phyloP scores from a whole-genome alignment of 179 eudicot genomes.

The Heliamphora pulchella region DNA sequence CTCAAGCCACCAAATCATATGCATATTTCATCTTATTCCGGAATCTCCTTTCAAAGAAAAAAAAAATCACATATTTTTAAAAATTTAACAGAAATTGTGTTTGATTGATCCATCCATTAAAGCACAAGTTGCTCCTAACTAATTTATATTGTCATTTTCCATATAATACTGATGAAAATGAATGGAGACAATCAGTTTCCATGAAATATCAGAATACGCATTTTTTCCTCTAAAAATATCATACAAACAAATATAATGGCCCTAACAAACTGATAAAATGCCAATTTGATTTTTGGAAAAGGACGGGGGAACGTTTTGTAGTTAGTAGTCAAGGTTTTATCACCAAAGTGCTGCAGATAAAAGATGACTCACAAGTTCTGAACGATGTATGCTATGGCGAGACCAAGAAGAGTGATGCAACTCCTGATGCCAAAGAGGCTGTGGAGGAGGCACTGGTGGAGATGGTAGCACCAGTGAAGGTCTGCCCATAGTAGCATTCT shows the following conservation, averaged over 20 bases:
- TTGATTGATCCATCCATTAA: background rate
- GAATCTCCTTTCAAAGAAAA: background rate
- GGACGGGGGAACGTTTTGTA: background rate
- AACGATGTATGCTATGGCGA: conserved; percentile 77
- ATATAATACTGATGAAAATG: background rate
- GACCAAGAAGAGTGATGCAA: conserved; percentile 78
- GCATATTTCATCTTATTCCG: conserved; percentile 1
- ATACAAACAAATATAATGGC: background rate
- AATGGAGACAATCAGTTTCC: background rate
- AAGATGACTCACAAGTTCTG: conserved; percentile 60
- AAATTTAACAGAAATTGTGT: background rate
- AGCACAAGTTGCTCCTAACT: background rate
- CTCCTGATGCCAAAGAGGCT: conserved; percentile 83
- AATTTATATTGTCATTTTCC: background rate
- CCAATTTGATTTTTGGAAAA: background rate
- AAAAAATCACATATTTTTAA: too few relatives aligned
- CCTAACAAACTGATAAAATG: background rate
- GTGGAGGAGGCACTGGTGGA: conserved; percentile 98
- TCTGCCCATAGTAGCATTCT: conserved; percentile 40
- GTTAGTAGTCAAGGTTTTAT: background rate
- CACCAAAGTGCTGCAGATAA: background rate
- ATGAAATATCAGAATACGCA: background rate
- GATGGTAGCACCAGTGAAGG: conserved; percentile 60
- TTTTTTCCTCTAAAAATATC: background rate
- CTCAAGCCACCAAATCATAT: background rate